These are phyloP conservation scores for Apiotrichum laibachii DNA, from an alignment of 1,284 basidiomycete genomes.

Conservation along the genomic window DNA sequence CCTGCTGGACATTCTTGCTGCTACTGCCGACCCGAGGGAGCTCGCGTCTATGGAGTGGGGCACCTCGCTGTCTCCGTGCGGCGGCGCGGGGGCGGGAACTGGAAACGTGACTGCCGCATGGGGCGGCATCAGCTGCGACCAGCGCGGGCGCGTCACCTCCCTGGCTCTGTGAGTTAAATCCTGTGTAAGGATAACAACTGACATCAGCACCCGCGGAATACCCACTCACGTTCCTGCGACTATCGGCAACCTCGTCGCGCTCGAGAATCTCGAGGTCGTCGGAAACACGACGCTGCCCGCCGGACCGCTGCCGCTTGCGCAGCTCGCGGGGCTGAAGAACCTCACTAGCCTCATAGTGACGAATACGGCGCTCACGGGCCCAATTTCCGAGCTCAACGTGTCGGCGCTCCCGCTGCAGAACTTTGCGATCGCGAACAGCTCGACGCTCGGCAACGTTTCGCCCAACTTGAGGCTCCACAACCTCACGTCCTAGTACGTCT, in stretches of 20 bases:
- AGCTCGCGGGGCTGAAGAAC: conserved; percentile 5
- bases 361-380: conserved; percentile 36
- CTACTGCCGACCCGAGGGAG: not conserved
- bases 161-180: conserved; percentile 30
- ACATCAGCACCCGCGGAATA: conserved; percentile 33
- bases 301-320: conserved; percentile 33
- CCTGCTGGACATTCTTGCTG: conserved; percentile 35
- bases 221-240: conserved; percentile 31
- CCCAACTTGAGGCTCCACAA: not conserved
- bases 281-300: conserved; percentile 43
- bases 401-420: not conserved
- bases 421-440: not conserved
- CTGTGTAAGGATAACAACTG: not conserved
- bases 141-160: conserved; percentile 32
- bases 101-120: conserved; percentile 33
- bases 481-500: conserved; percentile 41
- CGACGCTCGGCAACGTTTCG: conserved; percentile 12
- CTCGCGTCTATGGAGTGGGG: conserved; percentile 28
- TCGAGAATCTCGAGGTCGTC: conserved; percentile 22
- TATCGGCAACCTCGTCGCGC: conserved; percentile 37
- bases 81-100: conserved; percentile 35
- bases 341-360: conserved; percentile 38
- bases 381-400: not conserved
- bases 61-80: not conserved
- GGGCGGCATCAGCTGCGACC: conserved; percentile 46